phyloP scores from a whole-genome alignment of 129 eudicot species.

The Lactuca sativa region DNA sequence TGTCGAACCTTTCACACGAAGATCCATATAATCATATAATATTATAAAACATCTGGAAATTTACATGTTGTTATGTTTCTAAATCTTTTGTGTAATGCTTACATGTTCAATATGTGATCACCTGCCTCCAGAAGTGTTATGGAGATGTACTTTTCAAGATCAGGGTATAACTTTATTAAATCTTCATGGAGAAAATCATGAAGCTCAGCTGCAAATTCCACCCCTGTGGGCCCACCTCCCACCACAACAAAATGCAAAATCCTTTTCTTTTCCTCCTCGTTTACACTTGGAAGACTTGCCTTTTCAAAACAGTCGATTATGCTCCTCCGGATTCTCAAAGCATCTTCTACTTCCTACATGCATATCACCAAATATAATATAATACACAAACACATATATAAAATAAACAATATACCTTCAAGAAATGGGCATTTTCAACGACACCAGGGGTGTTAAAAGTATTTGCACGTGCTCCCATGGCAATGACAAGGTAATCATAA shows the following conservation, averaged over 20 bases:
- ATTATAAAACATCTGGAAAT: not conserved
- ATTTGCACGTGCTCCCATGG: slow-evolving; percentile 79
- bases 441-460: slow-evolving; percentile 93
- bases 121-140: slow-evolving; percentile 78
- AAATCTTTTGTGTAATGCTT: slow-evolving; percentile 9
- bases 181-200: slow-evolving; percentile 76
- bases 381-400: not conserved
- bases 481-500: slow-evolving; percentile 70
- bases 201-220: slow-evolving; percentile 87
- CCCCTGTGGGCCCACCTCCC: slow-evolving; percentile 92
- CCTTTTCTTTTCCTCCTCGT: slow-evolving; percentile 65
- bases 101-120: slow-evolving; percentile 77
- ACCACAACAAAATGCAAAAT: slow-evolving; percentile 83
- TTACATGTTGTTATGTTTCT: not conserved
- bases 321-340: slow-evolving; percentile 61
- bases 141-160: slow-evolving; percentile 41
- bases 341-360: slow-evolving; percentile 81
- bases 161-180: slow-evolving; percentile 53
- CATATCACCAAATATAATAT: not conserved
- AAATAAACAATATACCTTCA: slow-evolving; percentile 45
- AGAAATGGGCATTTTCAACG: slow-evolving; percentile 66
- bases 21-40: not conserved
- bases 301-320: slow-evolving; percentile 72
- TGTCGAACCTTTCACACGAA: slow-evolving; percentile 67
- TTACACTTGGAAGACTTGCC: slow-evolving; percentile 70